These are phyloP conservation scores for Suhomyces choctaworum DNA, from an alignment of 1,139 yeast species.

Conservation along the genomic window DNA sequence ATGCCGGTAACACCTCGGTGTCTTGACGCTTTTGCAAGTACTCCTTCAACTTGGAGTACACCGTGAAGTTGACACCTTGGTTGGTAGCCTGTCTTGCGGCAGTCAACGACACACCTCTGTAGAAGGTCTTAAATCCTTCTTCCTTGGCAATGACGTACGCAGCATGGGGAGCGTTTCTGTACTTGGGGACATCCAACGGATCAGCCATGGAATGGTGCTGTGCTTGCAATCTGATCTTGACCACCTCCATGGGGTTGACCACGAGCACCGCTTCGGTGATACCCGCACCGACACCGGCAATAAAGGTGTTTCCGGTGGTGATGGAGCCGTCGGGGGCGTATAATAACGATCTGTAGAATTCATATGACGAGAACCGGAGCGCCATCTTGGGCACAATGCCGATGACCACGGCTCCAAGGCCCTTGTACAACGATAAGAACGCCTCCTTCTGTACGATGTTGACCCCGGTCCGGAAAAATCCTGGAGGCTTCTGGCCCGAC, in stretches of 20 bases:
- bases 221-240: slow-evolving; percentile 93
- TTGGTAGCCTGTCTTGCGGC: slow-evolving; percentile 98
- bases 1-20: slow-evolving; percentile 71
- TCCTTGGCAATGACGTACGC: slow-evolving; percentile 80
- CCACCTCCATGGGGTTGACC: slow-evolving; percentile 97
- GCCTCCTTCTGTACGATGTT: slow-evolving; percentile 80
- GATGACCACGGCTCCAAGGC: slow-evolving; percentile 93
- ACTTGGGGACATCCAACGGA: slow-evolving; percentile 78
- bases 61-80: slow-evolving; percentile 98
- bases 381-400: slow-evolving; percentile 99
- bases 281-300: slow-evolving; percentile 98
- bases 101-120: slow-evolving; percentile 93
- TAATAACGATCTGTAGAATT: slow-evolving; percentile 74
- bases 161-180: slow-evolving; percentile 92
- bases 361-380: slow-evolving; percentile 91
- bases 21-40: slow-evolving; percentile 66
- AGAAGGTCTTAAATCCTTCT: slow-evolving; percentile 86
- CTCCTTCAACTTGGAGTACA: slow-evolving; percentile 82
- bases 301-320: slow-evolving; percentile 70
- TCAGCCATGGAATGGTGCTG: slow-evolving; percentile 89
- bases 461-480: slow-evolving; percentile 80
- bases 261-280: slow-evolving; percentile 92
- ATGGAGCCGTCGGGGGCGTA: slow-evolving; percentile 67
- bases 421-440: slow-evolving; percentile 85
- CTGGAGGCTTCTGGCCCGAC: slow-evolving; percentile 70